Percentiles rank a stretch among this genome's conserved stretches.
phyloP scores from a whole-genome alignment of 208 protist genomes.

The Leishmania braziliensis region DNA sequence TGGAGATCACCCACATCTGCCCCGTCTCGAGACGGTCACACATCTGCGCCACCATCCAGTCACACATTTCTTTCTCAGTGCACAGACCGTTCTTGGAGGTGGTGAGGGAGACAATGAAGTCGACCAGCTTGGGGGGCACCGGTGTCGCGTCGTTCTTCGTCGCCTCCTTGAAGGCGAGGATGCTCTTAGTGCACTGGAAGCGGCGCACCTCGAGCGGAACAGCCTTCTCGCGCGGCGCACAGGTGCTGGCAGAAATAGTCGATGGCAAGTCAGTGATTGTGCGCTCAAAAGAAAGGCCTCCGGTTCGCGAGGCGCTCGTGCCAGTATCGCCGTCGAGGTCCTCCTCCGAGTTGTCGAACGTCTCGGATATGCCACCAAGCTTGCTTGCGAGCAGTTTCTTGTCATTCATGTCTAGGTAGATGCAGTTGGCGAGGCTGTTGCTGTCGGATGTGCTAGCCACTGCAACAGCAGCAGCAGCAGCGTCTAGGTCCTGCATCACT shows the following conservation, averaged over 20 bases:
- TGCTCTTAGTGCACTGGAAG: conserved; percentile 50
- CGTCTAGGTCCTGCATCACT: conserved; percentile 5
- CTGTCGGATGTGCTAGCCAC: not conserved
- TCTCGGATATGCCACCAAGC: not conserved
- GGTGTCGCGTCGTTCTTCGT: conserved; percentile 41
- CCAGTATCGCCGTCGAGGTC: not conserved
- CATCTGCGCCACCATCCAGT: conserved; percentile 44
- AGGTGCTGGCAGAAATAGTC: not conserved
- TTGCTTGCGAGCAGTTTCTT: not conserved
- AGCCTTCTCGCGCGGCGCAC: not conserved
- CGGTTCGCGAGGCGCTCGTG: not conserved
- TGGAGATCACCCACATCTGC: conserved; percentile 40
- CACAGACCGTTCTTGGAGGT: conserved; percentile 26
- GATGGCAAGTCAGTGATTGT: not conserved
- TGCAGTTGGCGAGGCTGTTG: no score
- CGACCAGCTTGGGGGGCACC: conserved; percentile 28
- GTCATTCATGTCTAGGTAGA: not conserved
- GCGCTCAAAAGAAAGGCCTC: not conserved
- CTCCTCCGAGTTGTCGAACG: not conserved
- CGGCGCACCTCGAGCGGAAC: conserved; percentile 21
- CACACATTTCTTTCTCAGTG: conserved; percentile 37
- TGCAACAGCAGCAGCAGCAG: not conserved
- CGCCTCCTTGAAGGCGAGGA: conserved; percentile 35
- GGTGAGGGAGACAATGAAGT: conserved; percentile 32
- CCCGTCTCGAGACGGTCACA: conserved; percentile 35